Percentiles rank a stretch among this genome's conserved stretches.
phyloP scores from a whole-genome alignment of 768 basidiomycete genomes.

The Amanita exitialis region DNA sequence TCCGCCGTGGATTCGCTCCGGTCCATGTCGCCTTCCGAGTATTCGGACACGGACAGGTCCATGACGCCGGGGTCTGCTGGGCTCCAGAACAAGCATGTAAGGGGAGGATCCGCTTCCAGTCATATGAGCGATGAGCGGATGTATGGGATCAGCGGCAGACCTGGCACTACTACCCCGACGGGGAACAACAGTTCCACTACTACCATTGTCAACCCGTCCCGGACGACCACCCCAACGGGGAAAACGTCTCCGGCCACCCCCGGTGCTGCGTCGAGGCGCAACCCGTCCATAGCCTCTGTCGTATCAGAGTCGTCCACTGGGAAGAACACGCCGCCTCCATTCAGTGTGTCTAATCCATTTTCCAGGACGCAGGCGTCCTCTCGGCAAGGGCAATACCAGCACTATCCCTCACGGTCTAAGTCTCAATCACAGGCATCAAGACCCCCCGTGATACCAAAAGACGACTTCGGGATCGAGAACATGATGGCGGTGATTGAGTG shows the following conservation, averaged over 20 bases:
- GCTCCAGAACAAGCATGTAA: conserved; percentile 5
- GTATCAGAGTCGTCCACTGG: conserved; percentile 54
- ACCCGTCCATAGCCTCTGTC: conserved; percentile 69
- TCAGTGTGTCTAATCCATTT: not conserved
- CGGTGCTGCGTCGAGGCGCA: conserved; percentile 26
- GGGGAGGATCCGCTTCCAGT: not conserved
- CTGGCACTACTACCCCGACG: conserved; percentile 8
- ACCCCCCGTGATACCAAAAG: conserved; percentile 45
- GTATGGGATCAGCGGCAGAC: conserved; percentile 5
- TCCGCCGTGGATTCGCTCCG: conserved; percentile 19
- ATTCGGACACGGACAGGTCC: conserved; percentile 32
- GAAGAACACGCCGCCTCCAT: not conserved
- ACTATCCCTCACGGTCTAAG: not conserved
- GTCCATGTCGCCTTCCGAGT: conserved; percentile 41
- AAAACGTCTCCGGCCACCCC: conserved; percentile 21
- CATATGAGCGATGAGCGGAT: conserved; percentile 8
- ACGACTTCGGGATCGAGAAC: conserved; percentile 78
- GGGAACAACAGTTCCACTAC: conserved; percentile 3
- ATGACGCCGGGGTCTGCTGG: conserved; percentile 32
- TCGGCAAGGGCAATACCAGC: not conserved
- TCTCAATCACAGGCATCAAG: conserved; percentile 22
- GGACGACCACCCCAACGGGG: conserved; percentile 10
- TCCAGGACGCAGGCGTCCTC: not conserved
- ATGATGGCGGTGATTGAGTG: conserved; percentile 88
- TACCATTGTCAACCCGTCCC: conserved; percentile 10